These are phyloP conservation scores for Aspergillus steynii DNA, from an alignment of 495 filamentous ascomycete genomes.

Conservation along the genomic window DNA sequence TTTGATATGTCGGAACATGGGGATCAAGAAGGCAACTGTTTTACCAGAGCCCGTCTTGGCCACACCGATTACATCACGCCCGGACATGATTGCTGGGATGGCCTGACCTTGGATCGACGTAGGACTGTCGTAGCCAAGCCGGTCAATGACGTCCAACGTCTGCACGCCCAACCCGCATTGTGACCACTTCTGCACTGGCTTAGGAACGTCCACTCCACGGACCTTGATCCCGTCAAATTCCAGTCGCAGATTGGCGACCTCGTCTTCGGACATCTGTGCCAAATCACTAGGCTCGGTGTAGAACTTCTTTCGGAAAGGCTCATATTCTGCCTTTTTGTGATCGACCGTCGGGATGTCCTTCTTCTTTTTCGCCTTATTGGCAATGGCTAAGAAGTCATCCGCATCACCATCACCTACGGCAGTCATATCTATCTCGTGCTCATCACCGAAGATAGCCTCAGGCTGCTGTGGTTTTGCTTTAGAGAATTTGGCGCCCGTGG, in stretches of 20 bases:
- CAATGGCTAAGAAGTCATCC: slow-evolving; percentile 83
- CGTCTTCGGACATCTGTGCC: slow-evolving; percentile 79
- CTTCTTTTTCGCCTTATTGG: slow-evolving; percentile 87
- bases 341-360: slow-evolving; percentile 88
- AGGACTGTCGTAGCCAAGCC: slow-evolving; percentile 81
- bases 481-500: slow-evolving; percentile 41
- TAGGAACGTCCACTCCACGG: slow-evolving; percentile 79
- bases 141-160: slow-evolving; percentile 83
- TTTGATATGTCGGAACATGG: slow-evolving; percentile 97
- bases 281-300: slow-evolving; percentile 88
- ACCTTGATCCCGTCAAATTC: slow-evolving; percentile 97
- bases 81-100: slow-evolving; percentile 93
- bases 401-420: slow-evolving; percentile 69
- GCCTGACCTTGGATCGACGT: slow-evolving; percentile 96
- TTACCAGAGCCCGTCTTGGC: slow-evolving; percentile 99
- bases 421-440: slow-evolving; percentile 74
- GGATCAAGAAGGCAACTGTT: slow-evolving; percentile 90
- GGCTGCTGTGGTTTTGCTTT: slow-evolving; percentile 60
- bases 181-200: slow-evolving; percentile 93
- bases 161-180: slow-evolving; percentile 88
- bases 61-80: slow-evolving; percentile 92
- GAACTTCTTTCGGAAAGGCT: slow-evolving; percentile 88
- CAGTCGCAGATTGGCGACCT: slow-evolving; percentile 75
- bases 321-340: slow-evolving; percentile 81
- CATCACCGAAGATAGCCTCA: slow-evolving; percentile 82